Conservation (phyloP, 805 yeast species). For the Saccharomycopsis babjevae region DNA sequence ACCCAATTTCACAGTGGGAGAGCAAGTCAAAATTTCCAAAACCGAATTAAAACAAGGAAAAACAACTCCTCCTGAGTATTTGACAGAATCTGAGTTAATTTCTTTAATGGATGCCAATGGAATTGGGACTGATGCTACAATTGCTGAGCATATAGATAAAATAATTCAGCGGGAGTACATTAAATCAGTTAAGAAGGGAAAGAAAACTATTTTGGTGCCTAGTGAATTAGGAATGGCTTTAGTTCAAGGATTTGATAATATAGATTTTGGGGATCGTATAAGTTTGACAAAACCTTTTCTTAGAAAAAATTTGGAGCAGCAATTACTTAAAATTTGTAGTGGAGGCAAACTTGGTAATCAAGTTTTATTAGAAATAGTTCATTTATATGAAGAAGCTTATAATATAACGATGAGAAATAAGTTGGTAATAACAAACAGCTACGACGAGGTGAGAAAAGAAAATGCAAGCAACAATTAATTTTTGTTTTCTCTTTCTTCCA, state of each 20-base stretch:
- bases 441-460: slow-evolving; percentile 17
- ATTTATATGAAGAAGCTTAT: slow-evolving; percentile 54
- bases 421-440: slow-evolving; percentile 29
- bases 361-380: slow-evolving; percentile 46
- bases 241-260: slow-evolving; percentile 76
- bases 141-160: slow-evolving; percentile 93
- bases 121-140: slow-evolving; percentile 98
- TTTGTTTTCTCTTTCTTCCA: slow-evolving; percentile 18
- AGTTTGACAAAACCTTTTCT: slow-evolving; percentile 84
- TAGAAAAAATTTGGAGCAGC: slow-evolving; percentile 63
- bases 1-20: slow-evolving; percentile 54
- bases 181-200: slow-evolving; percentile 31
- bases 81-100: slow-evolving; percentile 89
- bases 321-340: slow-evolving; percentile 54
- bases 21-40: slow-evolving; percentile 41
- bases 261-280: slow-evolving; percentile 54
- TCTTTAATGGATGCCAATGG: slow-evolving; percentile 95
- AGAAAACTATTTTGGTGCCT: slow-evolving; percentile 50
- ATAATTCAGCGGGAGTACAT: slow-evolving; percentile 61
- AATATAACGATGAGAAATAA: slow-evolving; percentile 35
- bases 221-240: slow-evolving; percentile 76
- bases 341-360: slow-evolving; percentile 45
- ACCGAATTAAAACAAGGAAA: slow-evolving; percentile 61
- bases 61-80: slow-evolving; percentile 69
- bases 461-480: slow-evolving; percentile 43